Percentiles rank a stretch among this genome's conserved stretches.
Evolutionary conservation across 108 stramenopile genomes (phyloP).

Genomic region (Asterionellopsis glacialis): DNA sequence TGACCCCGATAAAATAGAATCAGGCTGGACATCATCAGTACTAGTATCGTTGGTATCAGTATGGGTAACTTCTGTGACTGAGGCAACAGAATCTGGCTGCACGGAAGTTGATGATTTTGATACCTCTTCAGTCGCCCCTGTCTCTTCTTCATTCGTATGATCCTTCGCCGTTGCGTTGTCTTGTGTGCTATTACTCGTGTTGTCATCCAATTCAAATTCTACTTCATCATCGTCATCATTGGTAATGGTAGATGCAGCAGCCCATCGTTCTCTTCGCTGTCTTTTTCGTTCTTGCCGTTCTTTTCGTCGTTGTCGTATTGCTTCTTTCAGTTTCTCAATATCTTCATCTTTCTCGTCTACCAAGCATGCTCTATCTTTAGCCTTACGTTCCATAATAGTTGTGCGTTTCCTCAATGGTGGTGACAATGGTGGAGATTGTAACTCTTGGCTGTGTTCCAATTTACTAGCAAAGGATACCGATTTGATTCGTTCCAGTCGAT

Average conservation of each 20-base stretch:
- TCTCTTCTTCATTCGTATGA: neutral
- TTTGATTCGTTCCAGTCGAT: too few species aligned
- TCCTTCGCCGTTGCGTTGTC: too few species aligned
- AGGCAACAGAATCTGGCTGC: neutral
- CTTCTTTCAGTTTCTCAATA: neutral
- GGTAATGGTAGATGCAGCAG: neutral
- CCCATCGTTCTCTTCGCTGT: neutral
- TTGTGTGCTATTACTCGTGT: neutral
- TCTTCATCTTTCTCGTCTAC: neutral
- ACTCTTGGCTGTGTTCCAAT: too few species aligned
- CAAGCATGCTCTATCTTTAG: too few species aligned
- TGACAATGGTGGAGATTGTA: too few species aligned
- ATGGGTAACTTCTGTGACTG: neutral
- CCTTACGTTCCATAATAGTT: too few species aligned
- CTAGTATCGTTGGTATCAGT: neutral
- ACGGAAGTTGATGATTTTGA: neutral
- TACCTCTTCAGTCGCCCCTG: neutral
- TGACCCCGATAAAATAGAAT: too few species aligned
- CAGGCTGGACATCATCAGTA: too few species aligned
- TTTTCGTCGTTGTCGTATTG: conserved; percentile 2
- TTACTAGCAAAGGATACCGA: too few species aligned
- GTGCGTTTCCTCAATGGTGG: too few species aligned
- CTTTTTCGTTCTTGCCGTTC: neutral
- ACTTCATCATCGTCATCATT: conserved; percentile 1
- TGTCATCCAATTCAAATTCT: conserved; percentile 2